A percentile compares a stretch with the other conserved stretches of the same genome.
Evolutionary conservation across 2,329 filamentous ascomycete genomes (phyloP).

Genomic region (Paracorniculantispora psalliotae): DNA sequence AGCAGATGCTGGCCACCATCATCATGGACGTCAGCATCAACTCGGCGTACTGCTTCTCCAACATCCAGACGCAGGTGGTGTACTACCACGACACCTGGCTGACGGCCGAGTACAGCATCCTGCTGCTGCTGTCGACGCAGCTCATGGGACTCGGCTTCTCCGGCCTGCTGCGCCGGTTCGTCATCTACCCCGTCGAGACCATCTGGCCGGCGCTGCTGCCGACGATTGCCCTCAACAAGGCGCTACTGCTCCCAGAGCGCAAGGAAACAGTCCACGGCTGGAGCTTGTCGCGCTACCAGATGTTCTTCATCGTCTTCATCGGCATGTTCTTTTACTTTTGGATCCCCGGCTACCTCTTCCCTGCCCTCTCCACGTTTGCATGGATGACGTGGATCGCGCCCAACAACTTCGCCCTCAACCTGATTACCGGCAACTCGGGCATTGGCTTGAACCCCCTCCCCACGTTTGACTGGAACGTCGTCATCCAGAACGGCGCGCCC

Average conservation of each 20-base stretch:
- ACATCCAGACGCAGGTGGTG: constrained; percentile 31
- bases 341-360: constrained; percentile 40
- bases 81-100: constrained; percentile 17
- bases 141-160: constrained; percentile 30
- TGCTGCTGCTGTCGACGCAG: constrained; percentile 28
- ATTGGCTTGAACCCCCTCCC: constrained; percentile 12
- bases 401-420: constrained; percentile 34
- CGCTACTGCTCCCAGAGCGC: constrained; percentile 27
- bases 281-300: constrained; percentile 35
- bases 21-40: constrained; percentile 33
- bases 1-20: constrained; percentile 36
- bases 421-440: constrained; percentile 6
- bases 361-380: constrained; percentile 37
- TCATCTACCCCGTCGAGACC: constrained; percentile 15
- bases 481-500: not conserved
- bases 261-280: constrained; percentile 35
- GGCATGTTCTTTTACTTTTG: constrained; percentile 41
- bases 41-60: constrained; percentile 31
- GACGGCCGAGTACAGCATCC: constrained; percentile 26
- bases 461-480: constrained; percentile 14
- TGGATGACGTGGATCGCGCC: constrained; percentile 45
- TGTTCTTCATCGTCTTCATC: constrained; percentile 33
- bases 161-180: constrained; percentile 29
- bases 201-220: constrained; percentile 23
- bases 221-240: constrained; percentile 17